These are phyloP conservation scores for Erythrophleum ivorense DNA, from an alignment of 331 rosid species.

Conservation along the genomic window DNA sequence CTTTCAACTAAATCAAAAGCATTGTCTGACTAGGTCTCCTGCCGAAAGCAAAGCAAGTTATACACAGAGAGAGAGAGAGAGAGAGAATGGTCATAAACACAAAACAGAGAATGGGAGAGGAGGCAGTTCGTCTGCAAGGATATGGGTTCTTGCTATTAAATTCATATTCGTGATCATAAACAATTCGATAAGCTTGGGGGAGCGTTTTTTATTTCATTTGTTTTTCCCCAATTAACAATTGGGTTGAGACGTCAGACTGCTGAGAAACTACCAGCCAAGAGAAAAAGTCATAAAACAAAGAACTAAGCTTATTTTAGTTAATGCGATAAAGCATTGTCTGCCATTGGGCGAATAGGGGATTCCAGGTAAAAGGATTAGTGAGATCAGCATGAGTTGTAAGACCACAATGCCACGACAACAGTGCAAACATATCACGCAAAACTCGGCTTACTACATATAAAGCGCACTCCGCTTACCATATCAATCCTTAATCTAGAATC, in stretches of 20 bases:
- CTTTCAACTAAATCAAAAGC: constrained; percentile 54
- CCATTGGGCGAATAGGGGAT: constrained; percentile 17
- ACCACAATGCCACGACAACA: constrained; percentile 36
- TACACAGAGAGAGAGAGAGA: neutral
- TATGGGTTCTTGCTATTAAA: neutral
- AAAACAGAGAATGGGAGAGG: constrained; percentile 1
- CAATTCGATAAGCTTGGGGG: neutral
- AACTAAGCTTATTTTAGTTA: neutral
- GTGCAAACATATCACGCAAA: constrained; percentile 36
- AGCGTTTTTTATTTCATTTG: neutral
- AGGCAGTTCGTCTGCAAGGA: neutral
- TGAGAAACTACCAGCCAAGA: neutral
- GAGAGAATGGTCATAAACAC: constrained; percentile 2
- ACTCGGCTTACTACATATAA: neutral
- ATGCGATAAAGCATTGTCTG: constrained; percentile 16
- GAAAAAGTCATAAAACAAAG: neutral
- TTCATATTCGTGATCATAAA: neutral
- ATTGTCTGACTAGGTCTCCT: constrained; percentile 54
- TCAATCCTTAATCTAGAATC: neutral
- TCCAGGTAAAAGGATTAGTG: constrained; percentile 16
- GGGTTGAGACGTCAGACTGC: neutral
- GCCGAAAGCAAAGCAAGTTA: constrained; percentile 58
- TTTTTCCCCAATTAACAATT: neutral
- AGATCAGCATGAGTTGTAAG: constrained; percentile 38
- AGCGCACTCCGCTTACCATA: constrained; percentile 26